phyloP scores from a whole-genome alignment of 2,329 filamentous ascomycete species.

The Colletotrichum sansevieriae region DNA sequence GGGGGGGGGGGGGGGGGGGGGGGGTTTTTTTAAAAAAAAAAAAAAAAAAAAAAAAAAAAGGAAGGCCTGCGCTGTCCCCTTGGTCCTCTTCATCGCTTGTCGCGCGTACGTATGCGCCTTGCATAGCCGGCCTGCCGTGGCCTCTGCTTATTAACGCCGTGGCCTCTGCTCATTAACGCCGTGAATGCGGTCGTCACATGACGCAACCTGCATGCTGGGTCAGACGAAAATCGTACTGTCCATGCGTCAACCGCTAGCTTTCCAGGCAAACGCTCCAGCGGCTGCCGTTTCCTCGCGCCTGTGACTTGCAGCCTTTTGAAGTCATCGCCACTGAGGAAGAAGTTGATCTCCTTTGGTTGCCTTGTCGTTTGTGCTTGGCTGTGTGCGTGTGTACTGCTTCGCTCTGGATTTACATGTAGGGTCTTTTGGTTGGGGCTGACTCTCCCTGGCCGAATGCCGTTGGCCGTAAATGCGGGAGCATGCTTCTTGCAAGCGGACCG shows the following conservation, averaged over 20 bases:
- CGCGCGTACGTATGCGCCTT: conserved; percentile 1
- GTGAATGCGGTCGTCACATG: conserved; percentile 28
- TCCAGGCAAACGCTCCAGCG: conserved; percentile 16
- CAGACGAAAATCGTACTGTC: conserved; percentile 22
- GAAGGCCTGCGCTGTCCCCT: not conserved
- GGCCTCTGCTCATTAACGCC: conserved; percentile 24
- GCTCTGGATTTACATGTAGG: conserved; percentile 6
- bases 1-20: no score
- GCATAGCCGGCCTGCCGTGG: not conserved
- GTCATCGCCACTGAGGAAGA: not conserved
- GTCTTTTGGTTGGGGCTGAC: conserved; percentile 19
- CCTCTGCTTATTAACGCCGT: conserved; percentile 27
- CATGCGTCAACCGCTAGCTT: conserved; percentile 11
- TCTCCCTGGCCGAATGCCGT: conserved; percentile 15
- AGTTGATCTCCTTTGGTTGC: not conserved
- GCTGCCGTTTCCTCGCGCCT: not conserved
- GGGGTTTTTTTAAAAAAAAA: no score
- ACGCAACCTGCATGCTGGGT: conserved; percentile 38
- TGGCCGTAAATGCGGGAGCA: conserved; percentile 25
- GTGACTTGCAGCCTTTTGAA: not conserved
- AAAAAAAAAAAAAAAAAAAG: no score
- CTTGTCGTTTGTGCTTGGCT: not conserved
- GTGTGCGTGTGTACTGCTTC: conserved; percentile 9
- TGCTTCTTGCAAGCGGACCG: conserved; percentile 25
- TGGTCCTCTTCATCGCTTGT: not conserved